These are phyloP conservation scores for Suillus subaureus DNA, from an alignment of 768 basidiomycete species.

Conservation along the genomic window DNA sequence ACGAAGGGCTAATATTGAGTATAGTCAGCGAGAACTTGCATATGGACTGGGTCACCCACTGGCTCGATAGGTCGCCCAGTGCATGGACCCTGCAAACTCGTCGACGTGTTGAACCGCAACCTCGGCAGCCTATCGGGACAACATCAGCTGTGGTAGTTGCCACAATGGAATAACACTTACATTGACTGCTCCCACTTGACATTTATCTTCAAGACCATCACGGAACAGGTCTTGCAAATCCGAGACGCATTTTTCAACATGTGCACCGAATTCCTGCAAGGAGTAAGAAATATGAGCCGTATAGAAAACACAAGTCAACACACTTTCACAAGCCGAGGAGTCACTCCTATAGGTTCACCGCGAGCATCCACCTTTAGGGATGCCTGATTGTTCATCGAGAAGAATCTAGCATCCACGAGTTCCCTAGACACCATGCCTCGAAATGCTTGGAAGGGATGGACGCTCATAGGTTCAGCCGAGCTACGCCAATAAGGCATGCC, in stretches of 20 bases:
- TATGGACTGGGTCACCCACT: conserved; percentile 38
- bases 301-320: conserved; percentile 11
- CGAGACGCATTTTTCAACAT: conserved; percentile 47
- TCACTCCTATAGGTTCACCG: conserved; percentile 48
- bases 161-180: background rate
- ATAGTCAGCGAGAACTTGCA: conserved; percentile 18
- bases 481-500: conserved; percentile 16
- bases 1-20: conserved; percentile 40
- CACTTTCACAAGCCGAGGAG: conserved; percentile 46
- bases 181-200: conserved; percentile 49
- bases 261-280: conserved; percentile 46
- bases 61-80: conserved; percentile 62
- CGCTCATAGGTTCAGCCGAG: conserved; percentile 1
- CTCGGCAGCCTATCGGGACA: conserved; percentile 35
- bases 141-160: background rate
- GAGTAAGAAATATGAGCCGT: background rate
- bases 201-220: conserved; percentile 62
- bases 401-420: background rate
- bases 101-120: conserved; percentile 51
- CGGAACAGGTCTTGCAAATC: conserved; percentile 51
- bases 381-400: conserved; percentile 25
- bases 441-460: background rate
- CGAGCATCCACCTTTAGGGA: conserved; percentile 44
- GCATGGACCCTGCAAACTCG: conserved; percentile 54
- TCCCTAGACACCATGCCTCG: background rate